Percentiles rank a stretch among this genome's conserved stretches.
These are phyloP conservation scores for Epichloe gansuensis DNA, from an alignment of 2,329 filamentous ascomycete species.

Conservation along the genomic window DNA sequence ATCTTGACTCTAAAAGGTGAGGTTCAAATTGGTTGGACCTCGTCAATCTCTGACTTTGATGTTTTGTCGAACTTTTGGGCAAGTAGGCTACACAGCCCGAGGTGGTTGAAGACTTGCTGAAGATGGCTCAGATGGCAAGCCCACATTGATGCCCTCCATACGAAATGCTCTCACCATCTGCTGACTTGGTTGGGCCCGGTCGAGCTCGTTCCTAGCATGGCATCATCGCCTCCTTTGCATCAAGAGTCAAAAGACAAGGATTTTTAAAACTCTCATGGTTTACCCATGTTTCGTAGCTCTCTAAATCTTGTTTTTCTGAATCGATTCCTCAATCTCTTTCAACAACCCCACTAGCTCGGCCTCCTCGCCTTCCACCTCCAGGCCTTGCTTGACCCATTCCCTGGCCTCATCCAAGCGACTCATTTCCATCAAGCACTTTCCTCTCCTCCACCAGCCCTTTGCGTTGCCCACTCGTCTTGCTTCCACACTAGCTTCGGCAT, in stretches of 20 bases:
- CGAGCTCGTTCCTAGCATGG: not conserved
- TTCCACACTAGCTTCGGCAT: conserved; percentile 81
- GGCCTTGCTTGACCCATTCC: conserved; percentile 60
- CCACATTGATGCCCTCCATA: not conserved
- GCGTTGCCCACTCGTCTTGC: conserved; percentile 75
- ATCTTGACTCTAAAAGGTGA: too few relatives aligned
- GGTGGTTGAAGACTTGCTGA: too few relatives aligned
- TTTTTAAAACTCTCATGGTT: too few relatives aligned
- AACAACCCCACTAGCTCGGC: conserved; percentile 49
- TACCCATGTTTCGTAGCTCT: not conserved
- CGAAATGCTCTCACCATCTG: too few relatives aligned
- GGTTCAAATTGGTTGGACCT: too few relatives aligned
- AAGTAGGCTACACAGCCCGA: too few relatives aligned
- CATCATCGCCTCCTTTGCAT: not conserved
- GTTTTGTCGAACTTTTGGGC: too few relatives aligned
- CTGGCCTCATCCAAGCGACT: conserved; percentile 68
- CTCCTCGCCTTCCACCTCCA: conserved; percentile 73
- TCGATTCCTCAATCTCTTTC: conserved; percentile 44
- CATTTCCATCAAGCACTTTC: conserved; percentile 84
- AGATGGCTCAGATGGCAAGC: too few relatives aligned
- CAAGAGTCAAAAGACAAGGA: too few relatives aligned
- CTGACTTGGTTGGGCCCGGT: too few relatives aligned
- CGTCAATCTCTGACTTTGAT: too few relatives aligned
- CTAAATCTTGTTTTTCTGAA: conserved; percentile 26
- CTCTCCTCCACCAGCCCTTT: conserved; percentile 89